phyloP scores from a whole-genome alignment of 2,329 filamentous ascomycete species.

The Penicillium frequentans region DNA sequence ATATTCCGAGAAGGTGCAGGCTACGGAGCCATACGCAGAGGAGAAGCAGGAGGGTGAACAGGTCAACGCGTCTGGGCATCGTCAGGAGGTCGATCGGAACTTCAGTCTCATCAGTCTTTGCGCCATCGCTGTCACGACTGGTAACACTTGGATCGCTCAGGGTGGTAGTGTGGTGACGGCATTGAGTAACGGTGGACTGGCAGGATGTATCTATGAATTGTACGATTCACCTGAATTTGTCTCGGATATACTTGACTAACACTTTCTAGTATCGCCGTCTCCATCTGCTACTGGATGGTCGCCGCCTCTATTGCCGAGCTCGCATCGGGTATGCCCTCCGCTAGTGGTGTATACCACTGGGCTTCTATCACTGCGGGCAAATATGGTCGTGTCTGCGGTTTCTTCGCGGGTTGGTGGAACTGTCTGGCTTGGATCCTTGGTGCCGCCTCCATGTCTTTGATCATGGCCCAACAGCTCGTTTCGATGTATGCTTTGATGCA shows the following conservation, averaged over 20 bases:
- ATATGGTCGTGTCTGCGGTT: slow-evolving; percentile 54
- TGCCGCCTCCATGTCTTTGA: slow-evolving; percentile 58
- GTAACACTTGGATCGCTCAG: slow-evolving; percentile 65
- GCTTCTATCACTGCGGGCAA: slow-evolving; percentile 59
- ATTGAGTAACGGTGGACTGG: slow-evolving; percentile 62
- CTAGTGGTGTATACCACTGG: slow-evolving; percentile 63
- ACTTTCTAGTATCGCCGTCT: slow-evolving; percentile 39
- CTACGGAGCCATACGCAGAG: slow-evolving; percentile 25
- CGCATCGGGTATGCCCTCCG: slow-evolving; percentile 62
- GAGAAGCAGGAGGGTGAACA: slow-evolving; percentile 37
- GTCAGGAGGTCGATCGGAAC: slow-evolving; percentile 63
- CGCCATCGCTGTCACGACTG: slow-evolving; percentile 61
- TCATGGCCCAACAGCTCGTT: slow-evolving; percentile 60
- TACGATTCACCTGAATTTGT: slow-evolving; percentile 17
- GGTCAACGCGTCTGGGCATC: slow-evolving; percentile 65
- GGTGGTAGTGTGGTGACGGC: slow-evolving; percentile 60
- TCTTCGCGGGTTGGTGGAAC: slow-evolving; percentile 49
- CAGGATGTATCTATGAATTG: slow-evolving; percentile 65
- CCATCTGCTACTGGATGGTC: slow-evolving; percentile 58
- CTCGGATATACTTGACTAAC: slow-evolving; percentile 12
- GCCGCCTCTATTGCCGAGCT: slow-evolving; percentile 62
- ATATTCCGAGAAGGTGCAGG: slow-evolving; percentile 23
- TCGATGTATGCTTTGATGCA: slow-evolving; percentile 63
- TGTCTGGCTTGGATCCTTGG: slow-evolving; percentile 60
- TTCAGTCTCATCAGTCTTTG: slow-evolving; percentile 62